These are phyloP conservation scores for Coemansia sp. DNA, from an alignment of 371 early-diverging fungal genomes.

Conservation along the genomic window DNA sequence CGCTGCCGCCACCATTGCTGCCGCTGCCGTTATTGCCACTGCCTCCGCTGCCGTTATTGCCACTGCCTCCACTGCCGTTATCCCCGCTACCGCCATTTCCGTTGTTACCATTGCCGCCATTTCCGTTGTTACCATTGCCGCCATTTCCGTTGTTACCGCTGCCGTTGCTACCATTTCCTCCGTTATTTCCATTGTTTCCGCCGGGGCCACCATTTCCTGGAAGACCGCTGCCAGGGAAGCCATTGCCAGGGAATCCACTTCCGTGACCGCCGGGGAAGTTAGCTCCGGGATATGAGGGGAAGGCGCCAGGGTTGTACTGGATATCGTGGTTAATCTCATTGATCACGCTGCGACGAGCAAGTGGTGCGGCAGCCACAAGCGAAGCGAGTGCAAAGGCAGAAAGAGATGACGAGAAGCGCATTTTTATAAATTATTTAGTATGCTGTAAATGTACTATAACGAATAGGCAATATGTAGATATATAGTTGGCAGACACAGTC, in stretches of 20 bases:
- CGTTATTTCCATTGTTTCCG: background rate
- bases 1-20: background rate
- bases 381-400: conserved; percentile 7
- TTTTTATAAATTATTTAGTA: conserved; percentile 1
- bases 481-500: background rate
- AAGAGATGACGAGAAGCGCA: conserved; percentile 19
- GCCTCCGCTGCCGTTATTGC: background rate
- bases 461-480: background rate
- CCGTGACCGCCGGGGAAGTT: conserved; percentile 6
- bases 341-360: conserved; percentile 6
- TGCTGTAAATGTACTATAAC: background rate
- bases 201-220: conserved; percentile 2
- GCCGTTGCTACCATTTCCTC: background rate
- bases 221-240: conserved; percentile 11
- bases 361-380: conserved; percentile 8
- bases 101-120: conserved; percentile 5
- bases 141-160: background rate
- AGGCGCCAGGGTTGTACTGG: conserved; percentile 4
- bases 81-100: conserved; percentile 2
- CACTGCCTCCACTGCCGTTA: background rate
- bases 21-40: background rate
- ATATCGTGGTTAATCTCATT: background rate
- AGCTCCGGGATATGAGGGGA: background rate
- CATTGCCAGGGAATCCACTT: background rate
- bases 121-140: conserved; percentile 4